Base-by-base conservation (phyloP, 352 stramenopile species). In the Pythium dissimile region DNA sequence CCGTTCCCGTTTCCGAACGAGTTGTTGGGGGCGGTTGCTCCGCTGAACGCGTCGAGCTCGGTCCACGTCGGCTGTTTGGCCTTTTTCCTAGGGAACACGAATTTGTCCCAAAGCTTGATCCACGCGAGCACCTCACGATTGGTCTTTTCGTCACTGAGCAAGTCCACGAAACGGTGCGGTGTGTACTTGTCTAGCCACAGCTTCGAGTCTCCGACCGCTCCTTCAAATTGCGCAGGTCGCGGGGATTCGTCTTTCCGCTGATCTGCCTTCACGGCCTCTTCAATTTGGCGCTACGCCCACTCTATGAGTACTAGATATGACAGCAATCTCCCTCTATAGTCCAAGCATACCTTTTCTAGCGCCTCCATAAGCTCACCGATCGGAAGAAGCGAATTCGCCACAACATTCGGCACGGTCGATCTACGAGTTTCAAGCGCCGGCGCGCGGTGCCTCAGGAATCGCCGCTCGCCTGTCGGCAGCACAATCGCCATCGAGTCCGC, bases 101-200 rank as follows among this genome's bases (percentile, higher is more conserved):
- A 98, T 5, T 75, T 72, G 70, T 99, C 95, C 97, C 97, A 99
- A 27, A 68, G 76, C 69, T 98, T 96, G 35, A 99, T 74, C 67
- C 95, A 97, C 18, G 80, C 59, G 2, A 99, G 71, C 31, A 99
- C 94, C 57, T 99, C 93, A 16, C 96, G 85, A 69, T 99, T 99
- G 23, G 91, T 98, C 13, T 87, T 77, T 67, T 99, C 96, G 63
- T 98, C 92, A 23, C 90, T 98, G 13, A 99, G 71, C 28, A 99
- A 68, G 68, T 99, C 86, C 13, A 95, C 76, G 57, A 98, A 98
- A 37, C 77, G 80, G 31, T 86, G 71, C 2, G 97, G 97, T 16
- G 92, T 90, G 82, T 99, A 99, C 65, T 98, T 98, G 66, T 99
- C 95, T 11, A 99, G 81, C 97, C 96, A 99, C 21, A 99, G 71